phyloP scores from a whole-genome alignment of 345 rosid species.

The Moricandia moricandioides region DNA sequence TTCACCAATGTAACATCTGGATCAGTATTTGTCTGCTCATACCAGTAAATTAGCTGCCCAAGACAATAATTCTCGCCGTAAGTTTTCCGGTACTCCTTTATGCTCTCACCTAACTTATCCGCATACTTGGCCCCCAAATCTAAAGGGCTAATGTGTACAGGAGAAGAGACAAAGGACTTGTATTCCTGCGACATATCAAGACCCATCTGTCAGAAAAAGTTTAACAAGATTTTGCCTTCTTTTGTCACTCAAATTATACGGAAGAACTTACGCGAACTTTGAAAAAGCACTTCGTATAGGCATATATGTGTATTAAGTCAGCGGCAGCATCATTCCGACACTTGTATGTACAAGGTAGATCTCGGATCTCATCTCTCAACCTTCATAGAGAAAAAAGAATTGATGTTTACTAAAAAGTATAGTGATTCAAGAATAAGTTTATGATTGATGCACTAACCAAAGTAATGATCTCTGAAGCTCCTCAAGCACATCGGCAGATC shows the following conservation, averaged over 20 bases:
- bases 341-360: slow-evolving; percentile 85
- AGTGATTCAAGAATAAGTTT: not conserved
- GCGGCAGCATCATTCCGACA: slow-evolving; percentile 99
- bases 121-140: slow-evolving; percentile 88
- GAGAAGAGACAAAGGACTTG: slow-evolving; percentile 70
- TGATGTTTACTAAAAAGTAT: not conserved
- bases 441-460: slow-evolving; percentile 59
- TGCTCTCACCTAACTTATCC: slow-evolving; percentile 65
- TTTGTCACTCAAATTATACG: slow-evolving; percentile 6
- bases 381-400: slow-evolving; percentile 38
- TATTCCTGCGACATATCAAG: slow-evolving; percentile 57
- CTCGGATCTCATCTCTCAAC: slow-evolving; percentile 93
- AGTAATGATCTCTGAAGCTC: slow-evolving; percentile 83
- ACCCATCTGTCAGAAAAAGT: slow-evolving; percentile 20
- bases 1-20: slow-evolving; percentile 75
- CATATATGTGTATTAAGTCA: slow-evolving; percentile 91
- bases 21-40: slow-evolving; percentile 74
- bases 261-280: slow-evolving; percentile 64
- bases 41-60: slow-evolving; percentile 96
- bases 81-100: slow-evolving; percentile 75
- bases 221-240: slow-evolving; percentile 1
- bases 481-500: slow-evolving; percentile 57
- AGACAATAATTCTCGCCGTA: slow-evolving; percentile 94
- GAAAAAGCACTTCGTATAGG: slow-evolving; percentile 80
- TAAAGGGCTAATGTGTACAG: slow-evolving; percentile 85